A percentile compares a stretch with the other conserved stretches of the same genome.
These are phyloP conservation scores for Leccinum subgranulosum DNA, from an alignment of 768 basidiomycete genomes.

Conservation along the genomic window DNA sequence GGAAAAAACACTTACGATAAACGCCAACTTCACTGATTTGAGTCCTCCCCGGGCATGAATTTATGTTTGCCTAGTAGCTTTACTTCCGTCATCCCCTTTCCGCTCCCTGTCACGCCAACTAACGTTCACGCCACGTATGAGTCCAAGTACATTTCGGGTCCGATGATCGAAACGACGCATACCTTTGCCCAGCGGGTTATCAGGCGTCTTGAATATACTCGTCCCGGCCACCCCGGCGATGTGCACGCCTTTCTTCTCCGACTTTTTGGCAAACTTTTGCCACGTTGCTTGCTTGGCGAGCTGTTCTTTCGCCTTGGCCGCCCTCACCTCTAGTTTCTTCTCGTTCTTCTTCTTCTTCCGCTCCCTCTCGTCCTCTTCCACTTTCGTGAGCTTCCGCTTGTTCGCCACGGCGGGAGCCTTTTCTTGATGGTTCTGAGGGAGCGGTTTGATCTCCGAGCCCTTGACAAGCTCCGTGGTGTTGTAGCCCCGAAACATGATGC, in stretches of 20 bases:
- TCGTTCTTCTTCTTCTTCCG: slow-evolving; percentile 94
- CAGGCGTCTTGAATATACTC: slow-evolving; percentile 93
- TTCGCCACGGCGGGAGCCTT: slow-evolving; percentile 38
- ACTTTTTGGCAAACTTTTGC: slow-evolving; percentile 96
- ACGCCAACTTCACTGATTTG: slow-evolving; percentile 25
- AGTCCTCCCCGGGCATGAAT: slow-evolving; percentile 53
- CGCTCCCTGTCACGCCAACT: slow-evolving; percentile 93
- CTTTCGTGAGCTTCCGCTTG: slow-evolving; percentile 78
- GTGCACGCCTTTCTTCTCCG: slow-evolving; percentile 87
- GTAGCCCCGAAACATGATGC: slow-evolving; percentile 89
- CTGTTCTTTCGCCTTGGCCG: slow-evolving; percentile 88
- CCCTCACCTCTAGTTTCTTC: slow-evolving; percentile 82
- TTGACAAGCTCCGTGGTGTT: slow-evolving; percentile 87
- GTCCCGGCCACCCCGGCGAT: slow-evolving; percentile 87
- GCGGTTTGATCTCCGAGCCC: slow-evolving; percentile 62
- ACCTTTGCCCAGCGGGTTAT: slow-evolving; percentile 87
- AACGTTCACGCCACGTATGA: slow-evolving; percentile 12
- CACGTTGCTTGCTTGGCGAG: slow-evolving; percentile 77
- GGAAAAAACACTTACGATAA: slow-evolving; percentile 6
- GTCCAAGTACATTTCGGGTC: slow-evolving; percentile 1
- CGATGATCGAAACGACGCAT: slow-evolving; percentile 29
- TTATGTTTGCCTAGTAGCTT: slow-evolving; percentile 72
- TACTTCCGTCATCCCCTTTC: slow-evolving; percentile 84
- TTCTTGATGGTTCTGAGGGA: slow-evolving; percentile 56
- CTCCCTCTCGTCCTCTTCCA: slow-evolving; percentile 85